Evolutionary conservation across 108 stramenopile species (phyloP).

Genomic region (Fistulifera pelliculosa): DNA sequence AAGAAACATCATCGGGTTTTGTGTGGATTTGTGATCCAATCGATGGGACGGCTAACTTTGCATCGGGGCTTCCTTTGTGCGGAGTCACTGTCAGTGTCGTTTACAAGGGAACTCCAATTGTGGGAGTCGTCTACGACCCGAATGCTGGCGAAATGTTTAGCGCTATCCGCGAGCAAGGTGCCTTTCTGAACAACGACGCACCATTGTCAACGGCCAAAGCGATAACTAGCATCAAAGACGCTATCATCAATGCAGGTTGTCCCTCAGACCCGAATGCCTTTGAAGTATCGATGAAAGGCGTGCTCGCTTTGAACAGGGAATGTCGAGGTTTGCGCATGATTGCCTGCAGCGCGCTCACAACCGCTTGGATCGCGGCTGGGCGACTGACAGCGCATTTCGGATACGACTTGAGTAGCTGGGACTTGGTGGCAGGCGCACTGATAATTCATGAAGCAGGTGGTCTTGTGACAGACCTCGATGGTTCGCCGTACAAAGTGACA

Average conservation of each 20-base stretch:
- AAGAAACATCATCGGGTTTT: constrained; percentile 21
- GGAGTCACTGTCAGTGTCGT: constrained; percentile 77
- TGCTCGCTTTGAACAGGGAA: constrained; percentile 57
- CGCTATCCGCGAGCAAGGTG: constrained; percentile 64
- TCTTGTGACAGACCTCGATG: constrained; percentile 52
- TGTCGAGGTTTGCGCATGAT: constrained; percentile 75
- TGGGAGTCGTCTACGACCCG: constrained; percentile 83
- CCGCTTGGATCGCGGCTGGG: constrained; percentile 85
- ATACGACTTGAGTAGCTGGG: constrained; percentile 84
- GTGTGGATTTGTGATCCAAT: constrained; percentile 34
- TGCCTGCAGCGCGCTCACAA: constrained; percentile 75
- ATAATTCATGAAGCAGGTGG: constrained; percentile 87
- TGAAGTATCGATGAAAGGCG: constrained; percentile 45
- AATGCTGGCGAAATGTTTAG: constrained; percentile 73
- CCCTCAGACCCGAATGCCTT: constrained; percentile 62
- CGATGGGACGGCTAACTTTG: constrained; percentile 72
- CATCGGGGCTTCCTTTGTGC: constrained; percentile 70
- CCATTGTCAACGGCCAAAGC: constrained; percentile 15
- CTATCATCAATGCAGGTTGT: constrained; percentile 64
- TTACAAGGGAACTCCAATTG: constrained; percentile 56
- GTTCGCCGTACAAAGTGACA: constrained; percentile 31
- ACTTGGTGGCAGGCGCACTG: constrained; percentile 78
- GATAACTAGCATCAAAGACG: constrained; percentile 26
- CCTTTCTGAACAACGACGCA: constrained; percentile 50
- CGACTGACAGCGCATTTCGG: constrained; percentile 68